Percentiles rank a stretch among this genome's conserved stretches.
Evolutionary conservation across 306 rosid genomes (phyloP).

Genomic region (Herpetospermum pedunculosum): DNA sequence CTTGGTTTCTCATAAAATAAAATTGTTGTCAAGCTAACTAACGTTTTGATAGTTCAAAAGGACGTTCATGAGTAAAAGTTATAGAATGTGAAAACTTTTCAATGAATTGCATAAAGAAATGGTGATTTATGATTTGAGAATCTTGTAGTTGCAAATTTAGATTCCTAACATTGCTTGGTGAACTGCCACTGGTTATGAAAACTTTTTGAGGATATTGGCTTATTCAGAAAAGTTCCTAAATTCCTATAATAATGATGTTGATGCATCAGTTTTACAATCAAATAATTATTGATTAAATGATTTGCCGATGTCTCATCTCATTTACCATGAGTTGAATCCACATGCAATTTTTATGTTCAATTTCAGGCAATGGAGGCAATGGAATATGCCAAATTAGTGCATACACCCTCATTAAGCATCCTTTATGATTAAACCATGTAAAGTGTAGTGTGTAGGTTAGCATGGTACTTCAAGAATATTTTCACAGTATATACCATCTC

Average conservation of each 20-base stretch:
- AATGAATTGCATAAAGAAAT: neutral
- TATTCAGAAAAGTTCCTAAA: neutral
- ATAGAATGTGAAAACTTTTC: neutral
- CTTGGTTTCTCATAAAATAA: too few species aligned
- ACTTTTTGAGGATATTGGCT: neutral
- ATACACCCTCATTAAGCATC: neutral
- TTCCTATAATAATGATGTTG: neutral
- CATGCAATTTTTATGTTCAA: neutral
- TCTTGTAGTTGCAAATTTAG: neutral
- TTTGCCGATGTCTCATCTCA: neutral
- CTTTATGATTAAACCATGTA: neutral
- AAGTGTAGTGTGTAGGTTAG: neutral
- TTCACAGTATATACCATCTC: neutral
- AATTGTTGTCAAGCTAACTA: neutral
- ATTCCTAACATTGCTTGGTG: neutral
- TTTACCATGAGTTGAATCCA: neutral
- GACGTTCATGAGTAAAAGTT: neutral
- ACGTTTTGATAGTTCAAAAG: neutral
- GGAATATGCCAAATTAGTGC: neutral
- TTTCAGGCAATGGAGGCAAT: neutral
- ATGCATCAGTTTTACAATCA: neutral
- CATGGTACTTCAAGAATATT: neutral
- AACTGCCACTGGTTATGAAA: neutral
- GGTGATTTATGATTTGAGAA: neutral
- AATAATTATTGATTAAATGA: neutral